Conservation (phyloP, 768 basidiomycete genomes). For the Lyophyllum semitale region DNA sequence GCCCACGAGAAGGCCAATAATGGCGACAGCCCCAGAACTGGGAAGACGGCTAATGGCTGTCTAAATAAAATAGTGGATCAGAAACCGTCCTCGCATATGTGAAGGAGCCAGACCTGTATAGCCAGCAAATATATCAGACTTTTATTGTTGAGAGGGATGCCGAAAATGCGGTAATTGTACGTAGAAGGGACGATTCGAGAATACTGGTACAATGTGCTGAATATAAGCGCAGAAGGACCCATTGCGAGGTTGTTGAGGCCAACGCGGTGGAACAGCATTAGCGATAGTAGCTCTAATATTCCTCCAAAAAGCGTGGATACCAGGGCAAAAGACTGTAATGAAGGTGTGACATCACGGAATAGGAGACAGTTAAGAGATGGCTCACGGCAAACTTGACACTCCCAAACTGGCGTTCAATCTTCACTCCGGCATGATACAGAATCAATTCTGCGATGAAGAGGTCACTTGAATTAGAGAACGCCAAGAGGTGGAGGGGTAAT, state of each 20-base stretch:
- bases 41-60: slow-evolving; percentile 70
- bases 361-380: neutral
- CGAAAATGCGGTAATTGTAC: slow-evolving; percentile 79
- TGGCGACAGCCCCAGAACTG: slow-evolving; percentile 59
- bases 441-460: slow-evolving; percentile 76
- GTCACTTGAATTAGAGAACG: slow-evolving; percentile 84
- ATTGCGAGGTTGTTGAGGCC: slow-evolving; percentile 76
- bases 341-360: slow-evolving; percentile 9
- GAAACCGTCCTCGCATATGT: slow-evolving; percentile 1
- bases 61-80: slow-evolving; percentile 37
- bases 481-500: slow-evolving; percentile 69
- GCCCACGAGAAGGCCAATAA: slow-evolving; percentile 69
- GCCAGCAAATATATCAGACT: slow-evolving; percentile 71
- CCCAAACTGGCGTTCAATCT: slow-evolving; percentile 85
- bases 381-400: slow-evolving; percentile 84
- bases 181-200: slow-evolving; percentile 73
- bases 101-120: slow-evolving; percentile 55
- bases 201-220: slow-evolving; percentile 84
- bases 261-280: slow-evolving; percentile 65
- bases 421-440: slow-evolving; percentile 68
- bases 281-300: slow-evolving; percentile 62
- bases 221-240: slow-evolving; percentile 75
- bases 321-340: slow-evolving; percentile 70
- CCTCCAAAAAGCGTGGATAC: slow-evolving; percentile 69
- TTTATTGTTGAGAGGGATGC: slow-evolving; percentile 76